phyloP scores from a whole-genome alignment of 129 eudicot genomes.

The Gnaphalium uliginosum region DNA sequence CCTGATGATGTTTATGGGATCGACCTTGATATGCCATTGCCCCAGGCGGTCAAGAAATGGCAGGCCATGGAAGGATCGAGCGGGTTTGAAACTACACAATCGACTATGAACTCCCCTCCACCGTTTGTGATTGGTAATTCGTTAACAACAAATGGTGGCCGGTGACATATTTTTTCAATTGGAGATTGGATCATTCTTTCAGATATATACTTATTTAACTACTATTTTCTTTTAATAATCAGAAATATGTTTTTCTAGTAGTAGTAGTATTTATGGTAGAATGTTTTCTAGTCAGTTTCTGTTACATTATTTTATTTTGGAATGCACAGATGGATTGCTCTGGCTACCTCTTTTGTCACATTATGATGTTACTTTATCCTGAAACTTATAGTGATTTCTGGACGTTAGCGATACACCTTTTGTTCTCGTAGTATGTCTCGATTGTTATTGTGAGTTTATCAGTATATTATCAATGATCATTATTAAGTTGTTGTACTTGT shows the following conservation, averaged over 20 bases:
- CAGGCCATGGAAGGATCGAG: conserved; percentile 71
- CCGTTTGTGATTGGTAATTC: conserved; percentile 37
- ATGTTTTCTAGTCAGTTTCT: not conserved
- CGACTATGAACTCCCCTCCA: not conserved
- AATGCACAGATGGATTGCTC: not conserved
- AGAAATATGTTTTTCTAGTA: not conserved
- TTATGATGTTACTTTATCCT: not conserved
- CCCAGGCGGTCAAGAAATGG: conserved; percentile 84
- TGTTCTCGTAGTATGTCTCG: no score
- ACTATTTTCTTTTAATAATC: conserved; percentile 12
- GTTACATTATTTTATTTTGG: not conserved
- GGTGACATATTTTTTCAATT: conserved; percentile 31
- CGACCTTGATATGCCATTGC: conserved; percentile 61
- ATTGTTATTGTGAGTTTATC: no score
- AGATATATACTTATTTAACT: not conserved
- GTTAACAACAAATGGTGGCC: conserved; percentile 31
- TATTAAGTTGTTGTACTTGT: no score
- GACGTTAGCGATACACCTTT: no score
- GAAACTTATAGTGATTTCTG: no score
- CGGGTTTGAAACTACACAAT: conserved; percentile 39
- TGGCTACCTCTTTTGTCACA: not conserved
- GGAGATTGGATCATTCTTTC: conserved; percentile 3
- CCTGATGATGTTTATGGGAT: conserved; percentile 59
- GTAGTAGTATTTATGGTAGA: conserved; percentile 2
- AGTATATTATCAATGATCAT: no score